Conservation (phyloP, 2,329 filamentous ascomycete species). For the Lasiodiplodia gonubiensis region DNA sequence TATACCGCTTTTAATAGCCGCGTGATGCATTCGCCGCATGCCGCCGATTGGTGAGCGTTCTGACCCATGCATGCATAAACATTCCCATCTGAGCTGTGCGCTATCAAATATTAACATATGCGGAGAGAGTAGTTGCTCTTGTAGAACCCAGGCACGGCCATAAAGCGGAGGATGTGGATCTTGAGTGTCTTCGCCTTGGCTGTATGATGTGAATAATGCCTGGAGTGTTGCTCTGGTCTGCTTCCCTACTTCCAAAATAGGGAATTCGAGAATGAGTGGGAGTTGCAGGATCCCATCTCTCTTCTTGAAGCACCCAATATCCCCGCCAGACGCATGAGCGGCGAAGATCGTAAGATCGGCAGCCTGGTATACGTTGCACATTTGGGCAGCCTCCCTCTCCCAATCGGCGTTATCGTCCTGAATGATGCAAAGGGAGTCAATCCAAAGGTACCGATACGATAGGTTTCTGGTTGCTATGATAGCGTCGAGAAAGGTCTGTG, state of each 20-base stretch:
- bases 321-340: background rate
- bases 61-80: slow-evolving; percentile 31
- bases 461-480: slow-evolving; percentile 13
- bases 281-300: background rate
- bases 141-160: slow-evolving; percentile 12
- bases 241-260: fast-evolving
- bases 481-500: slow-evolving; percentile 26
- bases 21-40: slow-evolving; percentile 31
- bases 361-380: slow-evolving; percentile 13
- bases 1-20: slow-evolving; percentile 31
- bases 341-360: background rate
- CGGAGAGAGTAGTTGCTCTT: slow-evolving; percentile 18
- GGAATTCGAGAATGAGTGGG: background rate
- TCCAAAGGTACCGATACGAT: slow-evolving; percentile 30
- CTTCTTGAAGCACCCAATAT: background rate
- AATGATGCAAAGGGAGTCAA: slow-evolving; percentile 32
- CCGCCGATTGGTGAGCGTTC: slow-evolving; percentile 30
- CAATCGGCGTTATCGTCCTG: slow-evolving; percentile 28
- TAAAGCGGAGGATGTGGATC: background rate
- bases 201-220: background rate
- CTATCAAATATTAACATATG: slow-evolving; percentile 3
- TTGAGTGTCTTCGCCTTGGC: background rate
- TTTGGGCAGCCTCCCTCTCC: slow-evolving; percentile 15
- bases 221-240: background rate
- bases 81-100: background rate